Base-by-base conservation (phyloP, 2,329 filamentous ascomycete species). In the Fusarium mexicanum region DNA sequence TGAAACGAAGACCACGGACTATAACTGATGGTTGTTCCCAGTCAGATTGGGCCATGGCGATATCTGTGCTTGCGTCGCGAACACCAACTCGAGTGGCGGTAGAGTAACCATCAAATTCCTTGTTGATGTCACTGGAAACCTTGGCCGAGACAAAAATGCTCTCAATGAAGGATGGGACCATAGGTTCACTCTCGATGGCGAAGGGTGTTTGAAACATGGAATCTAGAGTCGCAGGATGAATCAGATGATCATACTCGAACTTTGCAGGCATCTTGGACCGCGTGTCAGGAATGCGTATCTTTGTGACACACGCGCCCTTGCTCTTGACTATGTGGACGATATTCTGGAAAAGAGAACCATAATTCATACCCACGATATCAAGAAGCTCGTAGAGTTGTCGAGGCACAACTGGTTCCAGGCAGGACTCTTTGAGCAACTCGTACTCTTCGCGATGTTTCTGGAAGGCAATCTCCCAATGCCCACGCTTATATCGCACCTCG, bases 171-270 rank as follows among this genome's bases (percentile, higher is more conserved):
- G 84, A 85, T 0, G 87, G 87, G 1, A 89, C 84, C 86, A 88
- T 89, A 6, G 86, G 82, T 16, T 80, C 79, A 7, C 81, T 80
- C 9, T 84, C 81, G 6, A 88, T 80, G 11, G 83, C 82, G 58
- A 90, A 85, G 2, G 87, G 81, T 1, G 84, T 84, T 62, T 91
- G 89, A 31, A 91, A 85, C 78, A 90, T 85, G 6, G 86, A 80
- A 72, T 91, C 89, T 18, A 91, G 81, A 1, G 88, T 89, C 8
- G 87, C 85, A 0, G 89, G 89, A 70, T 91, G 89, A n/a, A 91
- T 84, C 9, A 89, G 64, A 71, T 90, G 87, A 8, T 85, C 81
- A 67, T 85, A 89, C 75, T 90, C 88, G 60, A 86, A 89, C 20
- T 84, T 79, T 44, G 81, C 82, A 0, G 88, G 88, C 88, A 90